Conservation (phyloP, 1,284 basidiomycete species). For the Takashimella tepidaria region DNA sequence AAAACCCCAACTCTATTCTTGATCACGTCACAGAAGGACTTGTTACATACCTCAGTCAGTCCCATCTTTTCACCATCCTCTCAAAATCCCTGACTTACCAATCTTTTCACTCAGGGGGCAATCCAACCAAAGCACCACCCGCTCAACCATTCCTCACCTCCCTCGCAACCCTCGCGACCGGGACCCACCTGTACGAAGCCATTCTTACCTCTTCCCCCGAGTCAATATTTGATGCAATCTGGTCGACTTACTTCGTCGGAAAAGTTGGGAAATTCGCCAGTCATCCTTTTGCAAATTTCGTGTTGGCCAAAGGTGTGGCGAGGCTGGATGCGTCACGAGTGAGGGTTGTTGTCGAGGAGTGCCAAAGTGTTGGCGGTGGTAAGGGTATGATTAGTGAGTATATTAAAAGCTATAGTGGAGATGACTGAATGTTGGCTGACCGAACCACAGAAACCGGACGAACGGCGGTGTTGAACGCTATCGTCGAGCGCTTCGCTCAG, state of each 20-base stretch:
- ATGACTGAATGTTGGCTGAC: too few relatives aligned
- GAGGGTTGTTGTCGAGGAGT: constrained; percentile 56
- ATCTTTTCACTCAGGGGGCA: constrained; percentile 39
- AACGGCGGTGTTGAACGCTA: constrained; percentile 63
- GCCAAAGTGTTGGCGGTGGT: constrained; percentile 53
- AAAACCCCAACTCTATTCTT: constrained; percentile 66
- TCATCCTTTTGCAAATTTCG: constrained; percentile 89
- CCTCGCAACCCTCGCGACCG: constrained; percentile 73
- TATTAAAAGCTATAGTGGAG: background rate
- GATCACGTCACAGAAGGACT: constrained; percentile 76
- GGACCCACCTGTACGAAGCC: constrained; percentile 80
- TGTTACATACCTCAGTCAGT: constrained; percentile 61
- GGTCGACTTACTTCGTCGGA: constrained; percentile 68
- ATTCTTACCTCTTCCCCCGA: constrained; percentile 61
- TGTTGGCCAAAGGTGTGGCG: constrained; percentile 69
- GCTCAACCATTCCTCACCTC: constrained; percentile 54
- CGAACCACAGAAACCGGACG: constrained; percentile 49
- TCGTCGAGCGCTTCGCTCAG: constrained; percentile 61
- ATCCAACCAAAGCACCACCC: constrained; percentile 22
- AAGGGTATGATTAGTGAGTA: constrained; percentile 55
- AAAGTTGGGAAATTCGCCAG: constrained; percentile 65
- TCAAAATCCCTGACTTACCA: background rate
- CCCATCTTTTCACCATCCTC: constrained; percentile 3
- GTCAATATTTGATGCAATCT: constrained; percentile 62
- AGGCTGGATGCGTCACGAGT: constrained; percentile 58